A percentile compares a stretch with the other conserved stretches of the same genome.
Conservation (phyloP, 2,329 filamentous ascomycete species). For the Pseudocercospora eumusae region DNA sequence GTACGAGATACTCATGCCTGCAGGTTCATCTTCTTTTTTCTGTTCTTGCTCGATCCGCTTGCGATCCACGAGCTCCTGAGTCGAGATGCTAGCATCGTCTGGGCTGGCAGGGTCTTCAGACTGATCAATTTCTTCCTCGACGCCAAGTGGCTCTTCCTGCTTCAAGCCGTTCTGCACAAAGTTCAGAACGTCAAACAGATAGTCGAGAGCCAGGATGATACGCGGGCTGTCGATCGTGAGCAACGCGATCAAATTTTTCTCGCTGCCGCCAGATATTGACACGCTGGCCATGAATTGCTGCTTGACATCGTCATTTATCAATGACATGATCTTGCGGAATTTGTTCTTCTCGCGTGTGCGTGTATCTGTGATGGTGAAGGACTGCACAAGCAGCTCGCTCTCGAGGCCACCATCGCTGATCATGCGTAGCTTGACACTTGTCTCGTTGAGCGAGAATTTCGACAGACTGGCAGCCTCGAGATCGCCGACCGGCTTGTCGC, state of each 20-base stretch:
- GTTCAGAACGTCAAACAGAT: conserved; percentile 83
- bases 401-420: conserved; percentile 88
- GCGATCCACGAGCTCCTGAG: conserved; percentile 34
- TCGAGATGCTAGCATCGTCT: conserved; percentile 50
- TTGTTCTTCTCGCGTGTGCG: conserved; percentile 89
- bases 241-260: conserved; percentile 82
- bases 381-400: conserved; percentile 87
- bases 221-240: conserved; percentile 92
- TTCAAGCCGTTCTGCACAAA: conserved; percentile 73
- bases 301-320: conserved; percentile 85
- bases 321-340: conserved; percentile 96
- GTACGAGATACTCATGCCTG: conserved; percentile 76
- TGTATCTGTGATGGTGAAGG: conserved; percentile 92
- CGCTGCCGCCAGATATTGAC: conserved; percentile 82
- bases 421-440: conserved; percentile 87
- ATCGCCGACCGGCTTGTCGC: conserved; percentile 75
- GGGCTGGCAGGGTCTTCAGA: conserved; percentile 53
- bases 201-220: conserved; percentile 93
- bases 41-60: conserved; percentile 30
- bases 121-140: conserved; percentile 60
- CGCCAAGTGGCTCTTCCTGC: conserved; percentile 56
- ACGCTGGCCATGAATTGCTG: conserved; percentile 98
- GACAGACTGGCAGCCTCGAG: conserved; percentile 80
- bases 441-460: conserved; percentile 91
- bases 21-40: conserved; percentile 40